phyloP scores from a whole-genome alignment of 768 basidiomycete genomes.

The Phanerodontia chrysosporium region DNA sequence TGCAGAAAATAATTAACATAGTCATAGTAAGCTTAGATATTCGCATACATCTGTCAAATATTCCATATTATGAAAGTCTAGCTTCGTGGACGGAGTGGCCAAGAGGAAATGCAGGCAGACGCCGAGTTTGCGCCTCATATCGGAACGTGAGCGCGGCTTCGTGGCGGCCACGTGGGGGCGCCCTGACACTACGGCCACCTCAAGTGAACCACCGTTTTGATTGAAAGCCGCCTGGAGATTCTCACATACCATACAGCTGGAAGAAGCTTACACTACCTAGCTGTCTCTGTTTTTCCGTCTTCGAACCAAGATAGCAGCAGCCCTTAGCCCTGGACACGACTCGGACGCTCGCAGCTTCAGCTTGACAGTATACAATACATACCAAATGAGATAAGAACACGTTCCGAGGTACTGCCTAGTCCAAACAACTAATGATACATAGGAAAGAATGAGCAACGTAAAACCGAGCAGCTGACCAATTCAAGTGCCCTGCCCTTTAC shows the following conservation, averaged over 20 bases:
- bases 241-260: no score
- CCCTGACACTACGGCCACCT: no score
- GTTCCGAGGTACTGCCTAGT: background rate
- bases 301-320: no score
- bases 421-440: constrained; percentile 5
- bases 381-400: background rate
- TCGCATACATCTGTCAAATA: background rate
- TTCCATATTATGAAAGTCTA: background rate
- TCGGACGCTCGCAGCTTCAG: no score
- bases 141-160: background rate
- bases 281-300: no score
- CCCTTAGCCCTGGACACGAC: no score
- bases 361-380: no score
- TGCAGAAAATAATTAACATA: no score
- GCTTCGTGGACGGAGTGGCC: background rate
- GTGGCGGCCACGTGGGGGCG: background rate
- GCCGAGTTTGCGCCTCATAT: background rate
- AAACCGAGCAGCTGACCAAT: background rate
- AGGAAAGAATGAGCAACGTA: background rate
- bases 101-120: background rate
- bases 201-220: no score
- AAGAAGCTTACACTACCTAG: no score
- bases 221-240: no score
- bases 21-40: no score
- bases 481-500: constrained; percentile 24